A percentile compares a stretch with the other conserved stretches of the same genome.
phyloP scores from a whole-genome alignment of 345 rosid genomes.

The Microthlaspi erraticum region DNA sequence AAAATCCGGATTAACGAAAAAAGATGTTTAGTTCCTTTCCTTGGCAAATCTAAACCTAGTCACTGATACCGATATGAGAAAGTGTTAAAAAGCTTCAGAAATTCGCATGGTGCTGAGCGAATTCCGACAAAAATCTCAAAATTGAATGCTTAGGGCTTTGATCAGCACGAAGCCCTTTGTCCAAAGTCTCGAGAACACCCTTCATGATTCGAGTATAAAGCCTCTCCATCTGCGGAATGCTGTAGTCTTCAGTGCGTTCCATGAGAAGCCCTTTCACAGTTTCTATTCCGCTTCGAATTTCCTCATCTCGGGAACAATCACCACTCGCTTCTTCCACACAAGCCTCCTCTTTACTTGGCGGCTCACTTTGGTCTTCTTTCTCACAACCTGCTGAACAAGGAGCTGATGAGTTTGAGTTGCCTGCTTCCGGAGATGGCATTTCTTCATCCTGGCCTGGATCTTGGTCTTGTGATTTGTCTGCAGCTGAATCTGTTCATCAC shows the following conservation, averaged over 20 bases:
- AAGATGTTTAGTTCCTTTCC: constrained; percentile 5
- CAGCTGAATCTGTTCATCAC: constrained; percentile 50
- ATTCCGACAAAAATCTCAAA: constrained; percentile 82
- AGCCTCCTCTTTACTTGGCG: constrained; percentile 20
- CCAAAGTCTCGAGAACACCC: constrained; percentile 65
- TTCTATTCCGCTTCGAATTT: constrained; percentile 51
- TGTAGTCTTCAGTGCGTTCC: constrained; percentile 62
- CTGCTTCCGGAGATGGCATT: constrained; percentile 48
- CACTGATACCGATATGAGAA: constrained; percentile 32
- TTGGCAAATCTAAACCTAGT: constrained; percentile 35
- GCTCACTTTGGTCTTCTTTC: constrained; percentile 36
- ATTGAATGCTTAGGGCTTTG: constrained; percentile 63
- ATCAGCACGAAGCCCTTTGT: constrained; percentile 48
- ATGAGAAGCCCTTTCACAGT: constrained; percentile 53
- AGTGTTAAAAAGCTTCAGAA: constrained; percentile 52
- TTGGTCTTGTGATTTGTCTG: constrained; percentile 55
- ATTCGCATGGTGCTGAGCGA: constrained; percentile 71
- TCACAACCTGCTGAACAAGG: constrained; percentile 44
- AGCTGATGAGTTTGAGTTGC: constrained; percentile 47
- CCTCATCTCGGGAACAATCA: constrained; percentile 45
- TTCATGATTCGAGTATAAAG: constrained; percentile 77
- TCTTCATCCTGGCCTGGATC: constrained; percentile 55
- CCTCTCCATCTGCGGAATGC: constrained; percentile 89
- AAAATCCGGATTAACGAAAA: constrained; percentile 3
- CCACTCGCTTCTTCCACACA: constrained; percentile 28